Evolutionary conservation across 2,329 filamentous ascomycete genomes (phyloP).

Genomic region (Incumbomyces delicatus): DNA sequence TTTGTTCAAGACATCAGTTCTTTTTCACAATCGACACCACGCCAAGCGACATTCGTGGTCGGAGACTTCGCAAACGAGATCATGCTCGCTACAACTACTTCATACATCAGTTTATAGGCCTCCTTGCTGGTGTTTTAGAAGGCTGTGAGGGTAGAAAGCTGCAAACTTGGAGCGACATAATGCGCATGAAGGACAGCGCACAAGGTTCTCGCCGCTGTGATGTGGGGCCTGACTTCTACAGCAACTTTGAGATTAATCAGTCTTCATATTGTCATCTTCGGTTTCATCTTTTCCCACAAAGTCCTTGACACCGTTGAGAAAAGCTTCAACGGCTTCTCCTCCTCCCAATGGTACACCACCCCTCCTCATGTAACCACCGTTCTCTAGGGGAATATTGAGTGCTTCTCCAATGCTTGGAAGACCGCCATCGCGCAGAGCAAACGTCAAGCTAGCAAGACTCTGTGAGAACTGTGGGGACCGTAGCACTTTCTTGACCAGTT

Average conservation of each 20-base stretch:
- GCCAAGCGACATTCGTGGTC: too few species aligned
- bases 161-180: too few species aligned
- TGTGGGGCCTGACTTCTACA: neutral
- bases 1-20: too few species aligned
- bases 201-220: too few species aligned
- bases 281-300: slow-evolving; percentile 46
- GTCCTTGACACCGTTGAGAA: slow-evolving; percentile 79
- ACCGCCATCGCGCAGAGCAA: slow-evolving; percentile 81
- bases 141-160: too few species aligned
- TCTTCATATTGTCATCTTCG: slow-evolving; percentile 33
- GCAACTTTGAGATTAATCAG: slow-evolving; percentile 21
- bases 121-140: too few species aligned
- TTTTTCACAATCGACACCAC: too few species aligned
- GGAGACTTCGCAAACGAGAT: too few species aligned
- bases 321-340: slow-evolving; percentile 79
- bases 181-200: too few species aligned
- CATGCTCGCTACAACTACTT: too few species aligned
- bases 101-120: too few species aligned
- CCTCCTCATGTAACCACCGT: slow-evolving; percentile 71
- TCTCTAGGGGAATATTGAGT: slow-evolving; percentile 66
- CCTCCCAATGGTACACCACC: slow-evolving; percentile 78
- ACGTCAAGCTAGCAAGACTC: slow-evolving; percentile 71
- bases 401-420: slow-evolving; percentile 84
- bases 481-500: slow-evolving; percentile 69
- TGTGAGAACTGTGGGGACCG: slow-evolving; percentile 86